Evolutionary conservation across 352 stramenopile species (phyloP), one percentile per base, ranked within the genome.

Genomic region (Phytopythium cucurbitacearum): DNA sequence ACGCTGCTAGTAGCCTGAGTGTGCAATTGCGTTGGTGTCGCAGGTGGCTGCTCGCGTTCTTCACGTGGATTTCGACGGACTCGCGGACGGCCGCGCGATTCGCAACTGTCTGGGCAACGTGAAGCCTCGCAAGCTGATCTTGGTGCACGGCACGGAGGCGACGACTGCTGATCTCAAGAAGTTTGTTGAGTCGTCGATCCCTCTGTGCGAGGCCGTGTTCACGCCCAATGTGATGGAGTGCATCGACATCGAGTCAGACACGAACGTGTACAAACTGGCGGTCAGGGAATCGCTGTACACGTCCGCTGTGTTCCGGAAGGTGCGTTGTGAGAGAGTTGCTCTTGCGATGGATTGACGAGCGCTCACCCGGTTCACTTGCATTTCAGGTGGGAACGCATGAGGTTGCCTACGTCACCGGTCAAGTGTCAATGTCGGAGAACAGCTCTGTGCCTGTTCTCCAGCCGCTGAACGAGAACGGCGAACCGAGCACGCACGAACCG

Each of bases 171-270:
- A 93, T 37, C 67, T 95, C 5, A 92, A 95, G 62, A 69, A 76
- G 21, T 94, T 94, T 53, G 86, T 94, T 0, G 82, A 95, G 56
- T 63, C 65, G 21, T 90, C 78, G 2, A 94, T 95, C 56, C 80
- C 86, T 33, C 64, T 79, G 53, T 95, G 86, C 56, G 86, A 95
- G 62, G 81, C 82, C 11, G 80, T 95, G 32, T 95, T 93, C 67
- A 91, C 80, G 11, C 86, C 86, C 6, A 85, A 90, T 42, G 69
- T 87, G 4, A 91, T 92, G 74, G 86, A 95, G 48, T 94, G 84
- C 59, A 93, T 95, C 56, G 86, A 95, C 58, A 95, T 95, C 45
- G 86, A 95, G 55, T 94, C 84, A 28, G 86, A 94, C 59, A 95
- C 86, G 51, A 95, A 91, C 37, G 83, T 95, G 48, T 94, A 91